Conservation (phyloP, 345 rosid species). For the Arabidopsis arenosa region DNA sequence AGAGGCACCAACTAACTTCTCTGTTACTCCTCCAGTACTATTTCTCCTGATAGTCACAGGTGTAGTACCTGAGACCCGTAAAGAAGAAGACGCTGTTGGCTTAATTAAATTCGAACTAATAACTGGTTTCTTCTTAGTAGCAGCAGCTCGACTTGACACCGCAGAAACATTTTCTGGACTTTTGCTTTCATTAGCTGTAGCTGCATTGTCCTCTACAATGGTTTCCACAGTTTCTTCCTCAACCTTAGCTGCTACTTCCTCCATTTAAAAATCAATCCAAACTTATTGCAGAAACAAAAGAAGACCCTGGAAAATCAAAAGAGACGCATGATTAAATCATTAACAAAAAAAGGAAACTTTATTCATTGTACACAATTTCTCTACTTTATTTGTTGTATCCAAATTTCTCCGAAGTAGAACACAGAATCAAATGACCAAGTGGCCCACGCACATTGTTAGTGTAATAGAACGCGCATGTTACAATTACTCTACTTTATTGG, state of each 20-base stretch:
- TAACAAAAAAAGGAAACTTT: conserved; percentile 8
- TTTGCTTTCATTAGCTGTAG: conserved; percentile 49
- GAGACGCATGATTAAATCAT: conserved; percentile 19
- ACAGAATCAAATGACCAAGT: not conserved
- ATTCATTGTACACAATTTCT: not conserved
- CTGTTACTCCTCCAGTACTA: conserved; percentile 85
- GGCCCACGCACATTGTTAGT: conserved; percentile 15
- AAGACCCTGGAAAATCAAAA: conserved; percentile 36
- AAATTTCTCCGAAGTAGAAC: not conserved
- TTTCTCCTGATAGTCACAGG: conserved; percentile 66
- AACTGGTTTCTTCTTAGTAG: conserved; percentile 64
- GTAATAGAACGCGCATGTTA: not conserved
- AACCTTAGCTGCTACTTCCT: conserved; percentile 53
- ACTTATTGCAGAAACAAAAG: conserved; percentile 34
- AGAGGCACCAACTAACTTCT: conserved; percentile 53
- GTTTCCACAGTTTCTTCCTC: conserved; percentile 48
- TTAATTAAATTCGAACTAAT: conserved; percentile 53
- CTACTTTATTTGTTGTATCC: not conserved
- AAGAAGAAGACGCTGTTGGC: conserved; percentile 54
- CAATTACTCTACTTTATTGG: conserved; percentile 3
- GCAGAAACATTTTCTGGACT: conserved; percentile 49
- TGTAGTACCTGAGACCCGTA: conserved; percentile 53
- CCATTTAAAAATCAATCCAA: conserved; percentile 53
- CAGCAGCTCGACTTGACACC: conserved; percentile 53
- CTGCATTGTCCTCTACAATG: conserved; percentile 44